Base-by-base conservation (phyloP, 2,329 filamentous ascomycete species). In the Diaporthe caulivora region DNA sequence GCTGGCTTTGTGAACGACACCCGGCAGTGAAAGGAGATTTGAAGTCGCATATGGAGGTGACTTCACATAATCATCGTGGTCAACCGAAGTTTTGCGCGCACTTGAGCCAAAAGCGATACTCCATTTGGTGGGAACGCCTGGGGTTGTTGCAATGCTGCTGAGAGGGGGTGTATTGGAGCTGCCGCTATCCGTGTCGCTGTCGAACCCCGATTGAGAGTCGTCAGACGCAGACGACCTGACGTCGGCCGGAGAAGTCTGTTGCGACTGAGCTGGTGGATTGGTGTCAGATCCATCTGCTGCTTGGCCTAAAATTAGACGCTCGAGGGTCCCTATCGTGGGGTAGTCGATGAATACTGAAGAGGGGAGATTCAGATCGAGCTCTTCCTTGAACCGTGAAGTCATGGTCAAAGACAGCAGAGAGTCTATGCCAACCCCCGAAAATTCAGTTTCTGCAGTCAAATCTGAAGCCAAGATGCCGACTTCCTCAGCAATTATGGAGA, bases 371-470 rank as follows among this genome's bases (percentile, higher is more conserved):
- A 71, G 9, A 6, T 34, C 57, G n/a, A 71, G 55, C 18, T 65
- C 70, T n/a, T 71, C 70, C n/a, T 65, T 37, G n/a, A 71, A 51
- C 3, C 70, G 34, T 13, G 57, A 44, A 24, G 57, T 47, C n/a
- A 71, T 64, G 6, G 51, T 51, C 11, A 71, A 31, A 24, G 57
- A 29, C 2, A 71, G 57, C 13, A 65, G n/a, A 21, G 70, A 71
- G 47, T 71, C 58, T 8, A 71, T 55, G 7, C 70, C 70, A 21
- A 71, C 24, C 13, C 37, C 24, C 15, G 55, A 53, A 31, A 71
- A 53, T 15, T 71, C 55, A 9, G 42, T 64, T 17, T 71, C 69
- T 17, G 34, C 15, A 13, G 44, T 53, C 9, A 71, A 34, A 9
- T 71, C 69, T 5, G 44, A 40, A 13, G 24, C 21, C 13, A 57